Evolutionary conservation across 495 filamentous ascomycete genomes (phyloP).

Genomic region (Tuber aestivum): DNA sequence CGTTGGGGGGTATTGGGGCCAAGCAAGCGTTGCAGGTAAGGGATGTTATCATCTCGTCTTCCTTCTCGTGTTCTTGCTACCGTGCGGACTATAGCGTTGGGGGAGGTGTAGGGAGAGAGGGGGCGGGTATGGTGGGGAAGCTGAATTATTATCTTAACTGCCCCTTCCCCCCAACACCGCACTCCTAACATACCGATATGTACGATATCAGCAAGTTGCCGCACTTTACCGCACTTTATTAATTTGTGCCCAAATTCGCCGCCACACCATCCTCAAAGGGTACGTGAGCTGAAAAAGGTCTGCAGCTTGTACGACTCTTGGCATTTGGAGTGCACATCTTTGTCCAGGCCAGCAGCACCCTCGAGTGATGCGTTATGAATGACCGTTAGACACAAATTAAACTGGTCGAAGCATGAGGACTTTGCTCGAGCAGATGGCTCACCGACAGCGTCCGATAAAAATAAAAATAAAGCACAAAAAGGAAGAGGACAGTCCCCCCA

Average conservation of each 20-base stretch:
- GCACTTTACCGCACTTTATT: neutral
- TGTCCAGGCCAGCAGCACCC: neutral
- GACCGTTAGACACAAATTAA: neutral
- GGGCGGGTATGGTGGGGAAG: neutral
- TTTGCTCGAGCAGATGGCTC: too few species aligned
- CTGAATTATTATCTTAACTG: neutral
- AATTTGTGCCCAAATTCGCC: neutral
- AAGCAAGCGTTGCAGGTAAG: neutral
- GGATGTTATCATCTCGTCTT: neutral
- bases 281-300: neutral
- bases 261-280: neutral
- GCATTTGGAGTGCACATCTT: neutral
- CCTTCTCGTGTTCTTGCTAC: neutral
- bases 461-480: too few species aligned
- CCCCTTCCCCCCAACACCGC: neutral
- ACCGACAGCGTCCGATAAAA: neutral
- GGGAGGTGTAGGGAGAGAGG: neutral
- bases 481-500: neutral
- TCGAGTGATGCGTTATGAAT: neutral
- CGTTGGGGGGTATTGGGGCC: neutral
- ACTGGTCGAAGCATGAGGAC: too few species aligned
- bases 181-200: neutral
- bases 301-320: neutral
- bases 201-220: neutral
- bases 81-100: neutral